Percentiles rank a stretch among this genome's conserved stretches.
phyloP scores from a whole-genome alignment of 2,329 filamentous ascomycete genomes.

The Epichloe gansuensis region DNA sequence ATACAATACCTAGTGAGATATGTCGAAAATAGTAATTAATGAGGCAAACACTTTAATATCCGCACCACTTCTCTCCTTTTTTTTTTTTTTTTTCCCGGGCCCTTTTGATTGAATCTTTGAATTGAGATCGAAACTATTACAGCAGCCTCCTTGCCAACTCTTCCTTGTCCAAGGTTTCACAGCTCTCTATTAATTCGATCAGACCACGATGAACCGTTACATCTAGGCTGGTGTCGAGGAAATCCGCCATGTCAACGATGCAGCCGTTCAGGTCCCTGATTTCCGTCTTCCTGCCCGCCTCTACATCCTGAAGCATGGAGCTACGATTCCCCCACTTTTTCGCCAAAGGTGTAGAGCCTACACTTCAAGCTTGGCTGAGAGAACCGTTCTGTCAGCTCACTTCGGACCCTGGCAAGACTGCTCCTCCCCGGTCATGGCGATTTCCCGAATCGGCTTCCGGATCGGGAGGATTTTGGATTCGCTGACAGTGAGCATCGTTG shows the following conservation, averaged over 20 bases:
- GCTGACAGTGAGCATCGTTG: neutral
- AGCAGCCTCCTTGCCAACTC: slow-evolving; percentile 20
- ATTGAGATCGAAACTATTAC: neutral
- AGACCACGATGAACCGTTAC: slow-evolving; percentile 29
- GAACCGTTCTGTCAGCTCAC: slow-evolving; percentile 22
- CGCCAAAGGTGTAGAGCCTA: slow-evolving; percentile 35
- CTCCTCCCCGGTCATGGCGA: neutral
- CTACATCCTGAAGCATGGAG: slow-evolving; percentile 51
- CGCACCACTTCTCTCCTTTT: neutral
- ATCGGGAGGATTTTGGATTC: neutral
- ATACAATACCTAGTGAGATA: neutral
- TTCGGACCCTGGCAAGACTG: neutral
- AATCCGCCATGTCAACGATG: slow-evolving; percentile 34
- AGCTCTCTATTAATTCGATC: slow-evolving; percentile 30
- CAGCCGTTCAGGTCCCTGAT: slow-evolving; percentile 49
- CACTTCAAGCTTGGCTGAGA: slow-evolving; percentile 27
- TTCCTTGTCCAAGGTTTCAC: slow-evolving; percentile 18
- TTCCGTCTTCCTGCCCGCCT: slow-evolving; percentile 39
- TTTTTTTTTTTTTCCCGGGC: neutral
- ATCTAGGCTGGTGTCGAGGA: slow-evolving; percentile 22
- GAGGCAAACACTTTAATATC: neutral
- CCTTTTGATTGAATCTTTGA: no score
- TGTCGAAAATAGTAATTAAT: neutral
- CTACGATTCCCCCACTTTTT: slow-evolving; percentile 41
- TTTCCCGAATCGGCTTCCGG: neutral